Conservation (phyloP, 306 rosid genomes). For the Sicyos baderoa region DNA sequence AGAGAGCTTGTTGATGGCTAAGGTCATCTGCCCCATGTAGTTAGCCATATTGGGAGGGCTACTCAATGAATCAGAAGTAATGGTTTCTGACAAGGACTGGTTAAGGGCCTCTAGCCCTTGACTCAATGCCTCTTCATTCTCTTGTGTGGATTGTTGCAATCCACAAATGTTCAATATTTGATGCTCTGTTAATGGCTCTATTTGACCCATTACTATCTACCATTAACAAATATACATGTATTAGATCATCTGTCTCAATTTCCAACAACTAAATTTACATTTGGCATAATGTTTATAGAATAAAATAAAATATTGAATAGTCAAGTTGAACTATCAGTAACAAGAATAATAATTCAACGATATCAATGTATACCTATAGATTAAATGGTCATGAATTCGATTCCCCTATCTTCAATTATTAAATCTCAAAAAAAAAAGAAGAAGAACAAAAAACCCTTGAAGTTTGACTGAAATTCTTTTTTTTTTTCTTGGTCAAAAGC, state of each 20-base stretch:
- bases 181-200: slow-evolving; percentile 88
- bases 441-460: too few species aligned
- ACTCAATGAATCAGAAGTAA: slow-evolving; percentile 66
- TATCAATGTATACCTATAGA: too few species aligned
- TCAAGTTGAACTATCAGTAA: too few species aligned
- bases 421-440: too few species aligned
- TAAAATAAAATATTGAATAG: too few species aligned
- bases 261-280: background rate
- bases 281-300: background rate
- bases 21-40: slow-evolving; percentile 94
- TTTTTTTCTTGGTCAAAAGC: too few species aligned
- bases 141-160: slow-evolving; percentile 82
- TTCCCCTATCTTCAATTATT: too few species aligned
- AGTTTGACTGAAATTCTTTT: too few species aligned
- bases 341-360: too few species aligned
- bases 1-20: slow-evolving; percentile 85
- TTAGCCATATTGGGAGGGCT: slow-evolving; percentile 73
- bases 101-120: slow-evolving; percentile 79
- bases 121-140: slow-evolving; percentile 72
- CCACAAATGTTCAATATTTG: slow-evolving; percentile 75
- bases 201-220: slow-evolving; percentile 56
- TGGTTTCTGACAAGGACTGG: slow-evolving; percentile 64
- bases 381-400: too few species aligned
- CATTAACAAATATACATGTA: background rate
- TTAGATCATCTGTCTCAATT: background rate